phyloP scores from a whole-genome alignment of 139 green algal genomes.

The Micractinium sp. region DNA sequence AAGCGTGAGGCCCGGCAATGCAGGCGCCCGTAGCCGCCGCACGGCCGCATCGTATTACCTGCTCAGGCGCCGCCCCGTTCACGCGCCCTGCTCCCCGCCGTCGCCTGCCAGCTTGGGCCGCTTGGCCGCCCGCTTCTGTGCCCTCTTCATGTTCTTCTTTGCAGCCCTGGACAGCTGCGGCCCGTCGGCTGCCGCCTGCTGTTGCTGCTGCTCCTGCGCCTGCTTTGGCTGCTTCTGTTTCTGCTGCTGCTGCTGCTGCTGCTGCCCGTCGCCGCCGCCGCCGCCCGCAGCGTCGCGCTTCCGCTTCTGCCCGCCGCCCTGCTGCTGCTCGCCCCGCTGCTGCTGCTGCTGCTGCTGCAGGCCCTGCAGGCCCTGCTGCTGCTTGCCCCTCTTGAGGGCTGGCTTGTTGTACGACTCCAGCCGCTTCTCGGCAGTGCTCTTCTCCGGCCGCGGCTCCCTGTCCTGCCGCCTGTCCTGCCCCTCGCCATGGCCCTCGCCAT shows the following conservation, averaged over 20 bases:
- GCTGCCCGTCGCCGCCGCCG: not conserved
- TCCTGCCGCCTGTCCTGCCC: not conserved
- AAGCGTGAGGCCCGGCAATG: no score
- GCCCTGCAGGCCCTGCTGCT: not conserved
- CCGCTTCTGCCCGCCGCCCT: conserved; percentile 30
- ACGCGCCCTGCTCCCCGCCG: not conserved
- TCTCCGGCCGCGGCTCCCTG: conserved; percentile 14
- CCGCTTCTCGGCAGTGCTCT: conserved; percentile 30
- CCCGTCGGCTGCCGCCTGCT: conserved; percentile 16
- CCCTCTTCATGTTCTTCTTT: conserved; percentile 77
- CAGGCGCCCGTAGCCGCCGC: no score
- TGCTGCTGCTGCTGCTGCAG: not conserved
- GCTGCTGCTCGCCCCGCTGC: not conserved
- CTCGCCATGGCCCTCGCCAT: not conserved
- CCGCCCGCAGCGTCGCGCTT: not conserved
- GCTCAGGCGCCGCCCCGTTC: not conserved
- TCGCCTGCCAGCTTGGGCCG: not conserved
- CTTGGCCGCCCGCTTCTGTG: conserved; percentile 58
- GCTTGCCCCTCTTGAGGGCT: conserved; percentile 33
- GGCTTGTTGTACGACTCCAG: conserved; percentile 45
- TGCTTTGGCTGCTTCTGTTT: conserved; percentile 29
- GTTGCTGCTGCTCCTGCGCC: conserved; percentile 14
- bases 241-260: not conserved
- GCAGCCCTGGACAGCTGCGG: conserved; percentile 66
- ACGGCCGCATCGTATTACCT: no score